phyloP scores from a whole-genome alignment of 1,284 basidiomycete species.

The Tranzscheliella williamsii region DNA sequence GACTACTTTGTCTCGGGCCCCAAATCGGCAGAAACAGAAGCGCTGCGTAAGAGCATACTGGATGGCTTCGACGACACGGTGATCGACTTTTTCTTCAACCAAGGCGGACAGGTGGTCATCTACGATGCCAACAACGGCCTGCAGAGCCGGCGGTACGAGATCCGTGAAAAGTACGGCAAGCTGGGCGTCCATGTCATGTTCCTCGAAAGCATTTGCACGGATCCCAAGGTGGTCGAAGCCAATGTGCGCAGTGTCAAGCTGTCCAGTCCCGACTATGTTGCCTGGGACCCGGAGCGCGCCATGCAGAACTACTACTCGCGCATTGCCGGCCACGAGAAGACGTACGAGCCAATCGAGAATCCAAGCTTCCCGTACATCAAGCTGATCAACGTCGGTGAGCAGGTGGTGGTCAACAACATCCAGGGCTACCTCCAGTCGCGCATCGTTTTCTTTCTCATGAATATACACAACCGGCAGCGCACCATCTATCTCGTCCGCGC shows the following conservation, averaged over 20 bases:
- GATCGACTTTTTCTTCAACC: conserved; percentile 79
- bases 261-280: conserved; percentile 83
- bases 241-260: conserved; percentile 98
- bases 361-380: conserved; percentile 84
- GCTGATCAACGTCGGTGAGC: conserved; percentile 81
- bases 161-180: conserved; percentile 77
- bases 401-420: conserved; percentile 70
- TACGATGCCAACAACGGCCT: conserved; percentile 99
- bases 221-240: conserved; percentile 81
- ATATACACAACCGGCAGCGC: conserved; percentile 87
- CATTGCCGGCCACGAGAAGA: conserved; percentile 82
- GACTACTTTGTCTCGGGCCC: conserved; percentile 80
- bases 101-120: conserved; percentile 89
- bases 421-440: conserved; percentile 82
- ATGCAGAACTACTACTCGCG: conserved; percentile 86
- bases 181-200: conserved; percentile 87
- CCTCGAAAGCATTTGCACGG: conserved; percentile 68
- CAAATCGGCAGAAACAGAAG: conserved; percentile 70
- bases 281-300: conserved; percentile 88
- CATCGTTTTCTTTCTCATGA: conserved; percentile 96
- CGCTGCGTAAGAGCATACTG: conserved; percentile 73
- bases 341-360: conserved; percentile 81
- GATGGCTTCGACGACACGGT: conserved; percentile 83
- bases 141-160: conserved; percentile 69
- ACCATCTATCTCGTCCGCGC: conserved; percentile 68